Evolutionary conservation across 768 basidiomycete genomes (phyloP).

Genomic region (Leccinum incarnatum): DNA sequence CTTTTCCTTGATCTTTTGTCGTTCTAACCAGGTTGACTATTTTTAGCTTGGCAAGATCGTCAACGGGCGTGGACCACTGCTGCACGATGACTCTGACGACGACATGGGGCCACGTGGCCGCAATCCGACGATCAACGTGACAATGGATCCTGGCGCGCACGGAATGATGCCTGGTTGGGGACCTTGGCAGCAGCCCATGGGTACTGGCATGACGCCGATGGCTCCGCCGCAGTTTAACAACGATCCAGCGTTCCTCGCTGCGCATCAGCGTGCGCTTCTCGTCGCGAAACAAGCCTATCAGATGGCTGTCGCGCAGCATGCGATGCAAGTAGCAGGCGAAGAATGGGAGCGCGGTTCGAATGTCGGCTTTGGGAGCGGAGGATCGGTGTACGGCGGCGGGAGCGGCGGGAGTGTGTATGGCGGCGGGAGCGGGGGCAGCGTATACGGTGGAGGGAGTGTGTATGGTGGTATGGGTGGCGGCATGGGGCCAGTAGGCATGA

Average conservation of each 20-base stretch:
- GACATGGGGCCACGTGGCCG: slow-evolving; percentile 27
- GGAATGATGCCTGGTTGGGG: slow-evolving; percentile 36
- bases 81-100: slow-evolving; percentile 48
- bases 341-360: slow-evolving; percentile 86
- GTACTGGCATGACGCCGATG: slow-evolving; percentile 27
- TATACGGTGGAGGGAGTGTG: slow-evolving; percentile 42
- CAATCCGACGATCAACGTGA: slow-evolving; percentile 36
- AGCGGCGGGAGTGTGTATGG: slow-evolving; percentile 48
- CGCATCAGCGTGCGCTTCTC: slow-evolving; percentile 88
- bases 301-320: slow-evolving; percentile 87
- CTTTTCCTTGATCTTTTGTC: neutral
- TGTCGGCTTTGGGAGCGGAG: slow-evolving; percentile 39
- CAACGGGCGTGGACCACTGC: slow-evolving; percentile 68
- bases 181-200: slow-evolving; percentile 30
- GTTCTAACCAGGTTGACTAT: slow-evolving; percentile 5
- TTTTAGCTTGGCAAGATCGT: slow-evolving; percentile 81
- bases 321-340: slow-evolving; percentile 83
- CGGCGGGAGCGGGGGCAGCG: slow-evolving; percentile 39
- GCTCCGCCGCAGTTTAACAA: slow-evolving; percentile 40
- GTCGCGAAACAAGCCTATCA: slow-evolving; percentile 87
- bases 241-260: slow-evolving; percentile 61
- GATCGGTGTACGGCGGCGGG: slow-evolving; percentile 35
- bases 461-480: slow-evolving; percentile 40
- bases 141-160: slow-evolving; percentile 30
- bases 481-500: slow-evolving; percentile 41